Conservation (phyloP, 306 rosid species). For the Rosa chinensis region DNA sequence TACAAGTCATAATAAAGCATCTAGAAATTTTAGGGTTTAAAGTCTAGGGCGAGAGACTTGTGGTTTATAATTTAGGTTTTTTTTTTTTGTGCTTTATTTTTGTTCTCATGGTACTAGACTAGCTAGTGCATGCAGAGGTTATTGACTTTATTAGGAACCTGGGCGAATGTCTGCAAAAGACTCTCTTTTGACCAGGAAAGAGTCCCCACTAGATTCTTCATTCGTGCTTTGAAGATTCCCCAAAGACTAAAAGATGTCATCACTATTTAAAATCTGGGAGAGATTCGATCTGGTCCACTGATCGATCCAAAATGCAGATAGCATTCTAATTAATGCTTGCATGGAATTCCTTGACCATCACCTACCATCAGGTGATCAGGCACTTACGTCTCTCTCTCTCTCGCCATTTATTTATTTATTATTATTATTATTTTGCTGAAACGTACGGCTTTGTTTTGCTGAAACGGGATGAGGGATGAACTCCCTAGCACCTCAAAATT, state of each 20-base stretch:
- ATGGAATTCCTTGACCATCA: constrained; percentile 9
- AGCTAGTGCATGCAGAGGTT: constrained; percentile 8
- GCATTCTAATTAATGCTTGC: neutral
- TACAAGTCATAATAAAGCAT: neutral
- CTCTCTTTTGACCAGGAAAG: constrained; percentile 39
- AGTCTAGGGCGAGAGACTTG: neutral
- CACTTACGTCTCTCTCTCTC: neutral
- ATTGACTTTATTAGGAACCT: constrained; percentile 37
- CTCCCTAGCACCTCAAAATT: too few relatives aligned
- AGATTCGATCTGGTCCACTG: constrained; percentile 26
- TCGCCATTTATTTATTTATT: too few relatives aligned
- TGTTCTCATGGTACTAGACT: neutral
- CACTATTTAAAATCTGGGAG: neutral
- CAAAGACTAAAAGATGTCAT: neutral
- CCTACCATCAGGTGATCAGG: neutral
- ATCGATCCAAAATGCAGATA: neutral
- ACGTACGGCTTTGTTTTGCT: too few relatives aligned
- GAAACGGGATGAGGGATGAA: too few relatives aligned
- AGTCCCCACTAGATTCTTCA: constrained; percentile 36
- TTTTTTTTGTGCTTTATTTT: neutral
- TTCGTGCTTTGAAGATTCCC: constrained; percentile 35
- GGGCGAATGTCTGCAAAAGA: constrained; percentile 45
- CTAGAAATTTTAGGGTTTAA: neutral
- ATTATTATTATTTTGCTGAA: too few relatives aligned
- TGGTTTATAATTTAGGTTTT: neutral